Evolutionary conservation across 2,329 filamentous ascomycete genomes (phyloP).

Genomic region (Cryphonectria radicalis): DNA sequence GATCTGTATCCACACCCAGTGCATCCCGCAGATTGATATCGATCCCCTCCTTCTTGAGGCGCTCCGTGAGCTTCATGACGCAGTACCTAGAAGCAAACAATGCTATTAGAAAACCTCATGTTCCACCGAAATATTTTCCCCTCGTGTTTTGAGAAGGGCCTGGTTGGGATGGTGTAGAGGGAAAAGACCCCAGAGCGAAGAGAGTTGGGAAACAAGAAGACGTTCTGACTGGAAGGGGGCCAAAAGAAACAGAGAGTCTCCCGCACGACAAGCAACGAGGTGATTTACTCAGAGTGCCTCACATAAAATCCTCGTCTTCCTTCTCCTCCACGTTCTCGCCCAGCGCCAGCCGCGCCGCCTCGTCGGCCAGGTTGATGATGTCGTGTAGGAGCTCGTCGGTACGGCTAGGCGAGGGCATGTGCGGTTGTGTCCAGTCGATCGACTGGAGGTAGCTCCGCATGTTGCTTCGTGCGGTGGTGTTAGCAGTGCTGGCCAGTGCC

Average conservation of each 20-base stretch:
- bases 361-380: conserved; percentile 48
- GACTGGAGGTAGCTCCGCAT: conserved; percentile 27
- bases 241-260: conserved; percentile 25
- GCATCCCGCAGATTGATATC: conserved; percentile 31
- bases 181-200: not conserved
- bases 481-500: not conserved
- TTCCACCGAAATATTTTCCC: not conserved
- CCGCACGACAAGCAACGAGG: conserved; percentile 19
- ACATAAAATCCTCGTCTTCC: conserved; percentile 51
- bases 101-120: conserved; percentile 22
- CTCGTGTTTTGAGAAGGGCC: not conserved
- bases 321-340: conserved; percentile 35
- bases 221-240: conserved; percentile 14
- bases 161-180: not conserved
- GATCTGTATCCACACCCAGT: conserved; percentile 29
- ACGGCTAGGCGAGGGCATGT: conserved; percentile 36
- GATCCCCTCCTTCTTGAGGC: conserved; percentile 30
- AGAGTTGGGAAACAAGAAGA: conserved; percentile 13
- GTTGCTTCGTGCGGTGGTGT: conserved; percentile 21
- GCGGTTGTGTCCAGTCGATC: conserved; percentile 28
- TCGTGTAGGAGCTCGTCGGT: conserved; percentile 43
- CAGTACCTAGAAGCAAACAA: conserved; percentile 25
- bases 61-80: conserved; percentile 31
- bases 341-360: conserved; percentile 48
- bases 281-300: conserved; percentile 26